Conservation (phyloP, 805 yeast genomes). For the Suhomyces xylopsoci region DNA sequence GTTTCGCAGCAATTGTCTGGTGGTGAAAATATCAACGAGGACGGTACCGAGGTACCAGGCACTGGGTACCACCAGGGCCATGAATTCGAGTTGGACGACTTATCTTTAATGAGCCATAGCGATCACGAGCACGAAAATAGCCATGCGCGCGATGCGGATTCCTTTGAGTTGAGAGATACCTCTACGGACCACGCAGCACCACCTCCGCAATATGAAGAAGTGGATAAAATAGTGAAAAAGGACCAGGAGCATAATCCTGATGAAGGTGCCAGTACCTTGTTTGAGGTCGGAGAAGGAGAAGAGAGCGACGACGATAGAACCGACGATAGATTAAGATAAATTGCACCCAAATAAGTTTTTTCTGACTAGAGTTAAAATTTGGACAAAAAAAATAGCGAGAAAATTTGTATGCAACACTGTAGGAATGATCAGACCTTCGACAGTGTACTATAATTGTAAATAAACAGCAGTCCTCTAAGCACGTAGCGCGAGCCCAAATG, state of each 20-base stretch:
- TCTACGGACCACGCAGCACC: slow-evolving; percentile 8
- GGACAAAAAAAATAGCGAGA: neutral
- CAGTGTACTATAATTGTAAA: neutral
- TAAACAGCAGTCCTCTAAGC: neutral
- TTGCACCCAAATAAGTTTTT: neutral
- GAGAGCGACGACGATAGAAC: slow-evolving; percentile 8
- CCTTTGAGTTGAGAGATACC: slow-evolving; percentile 36
- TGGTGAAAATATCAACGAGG: slow-evolving; percentile 48
- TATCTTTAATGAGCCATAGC: slow-evolving; percentile 50
- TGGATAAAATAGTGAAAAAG: slow-evolving; percentile 10
- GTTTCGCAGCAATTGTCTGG: slow-evolving; percentile 85
- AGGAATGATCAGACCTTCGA: neutral
- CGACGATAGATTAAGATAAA: slow-evolving; percentile 9
- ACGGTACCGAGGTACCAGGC: slow-evolving; percentile 33
- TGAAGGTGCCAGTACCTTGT: slow-evolving; percentile 30
- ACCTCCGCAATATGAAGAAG: slow-evolving; percentile 34
- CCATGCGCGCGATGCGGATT: slow-evolving; percentile 23
- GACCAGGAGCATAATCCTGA: slow-evolving; percentile 6
- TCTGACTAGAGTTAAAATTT: neutral
- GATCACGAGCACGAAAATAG: slow-evolving; percentile 30
- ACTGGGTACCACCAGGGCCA: slow-evolving; percentile 31
- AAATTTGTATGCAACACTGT: neutral
- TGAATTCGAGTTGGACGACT: slow-evolving; percentile 59
- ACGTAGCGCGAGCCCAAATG: neutral
- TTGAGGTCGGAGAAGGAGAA: slow-evolving; percentile 38